Evolutionary conservation across 2,329 filamentous ascomycete genomes (phyloP).

Genomic region (Ceratocystis diversiconidia): DNA sequence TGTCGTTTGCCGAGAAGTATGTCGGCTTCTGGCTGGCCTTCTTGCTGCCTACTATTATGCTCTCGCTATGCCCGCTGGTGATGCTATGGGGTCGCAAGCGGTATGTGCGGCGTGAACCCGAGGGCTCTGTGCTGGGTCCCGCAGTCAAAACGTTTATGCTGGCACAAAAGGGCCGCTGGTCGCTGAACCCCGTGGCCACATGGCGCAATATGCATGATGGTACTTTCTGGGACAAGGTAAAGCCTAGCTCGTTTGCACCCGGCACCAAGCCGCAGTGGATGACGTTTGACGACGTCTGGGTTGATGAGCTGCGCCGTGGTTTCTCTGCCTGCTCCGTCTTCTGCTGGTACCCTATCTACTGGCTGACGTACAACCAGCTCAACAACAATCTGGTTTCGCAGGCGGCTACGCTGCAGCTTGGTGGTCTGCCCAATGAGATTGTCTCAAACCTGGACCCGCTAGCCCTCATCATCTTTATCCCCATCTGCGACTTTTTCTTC

Average conservation of each 20-base stretch:
- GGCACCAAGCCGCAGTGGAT: constrained; percentile 50
- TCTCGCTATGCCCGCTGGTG: constrained; percentile 47
- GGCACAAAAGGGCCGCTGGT: constrained; percentile 56
- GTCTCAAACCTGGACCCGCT: constrained; percentile 62
- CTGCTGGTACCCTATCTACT: constrained; percentile 50
- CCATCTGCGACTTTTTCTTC: constrained; percentile 50
- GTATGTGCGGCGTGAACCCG: constrained; percentile 45
- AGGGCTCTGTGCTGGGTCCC: constrained; percentile 54
- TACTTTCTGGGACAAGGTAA: constrained; percentile 52
- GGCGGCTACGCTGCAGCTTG: constrained; percentile 48
- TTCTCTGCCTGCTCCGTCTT: constrained; percentile 56
- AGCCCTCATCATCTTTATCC: constrained; percentile 59
- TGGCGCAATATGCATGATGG: constrained; percentile 43
- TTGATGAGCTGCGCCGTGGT: constrained; percentile 58
- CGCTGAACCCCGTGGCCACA: constrained; percentile 46
- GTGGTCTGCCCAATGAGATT: constrained; percentile 64
- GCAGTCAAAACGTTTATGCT: constrained; percentile 45
- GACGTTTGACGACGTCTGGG: constrained; percentile 67
- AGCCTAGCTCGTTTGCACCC: constrained; percentile 48
- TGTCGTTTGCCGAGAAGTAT: constrained; percentile 61
- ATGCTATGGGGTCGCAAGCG: constrained; percentile 42
- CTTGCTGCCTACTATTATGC: constrained; percentile 51
- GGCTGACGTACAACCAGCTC: constrained; percentile 37
- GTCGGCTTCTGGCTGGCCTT: constrained; percentile 62
- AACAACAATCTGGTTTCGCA: constrained; percentile 49